A percentile compares a stretch with the other conserved stretches of the same genome.
Conservation (phyloP, 352 stramenopile species). For the Pythium dissimile region DNA sequence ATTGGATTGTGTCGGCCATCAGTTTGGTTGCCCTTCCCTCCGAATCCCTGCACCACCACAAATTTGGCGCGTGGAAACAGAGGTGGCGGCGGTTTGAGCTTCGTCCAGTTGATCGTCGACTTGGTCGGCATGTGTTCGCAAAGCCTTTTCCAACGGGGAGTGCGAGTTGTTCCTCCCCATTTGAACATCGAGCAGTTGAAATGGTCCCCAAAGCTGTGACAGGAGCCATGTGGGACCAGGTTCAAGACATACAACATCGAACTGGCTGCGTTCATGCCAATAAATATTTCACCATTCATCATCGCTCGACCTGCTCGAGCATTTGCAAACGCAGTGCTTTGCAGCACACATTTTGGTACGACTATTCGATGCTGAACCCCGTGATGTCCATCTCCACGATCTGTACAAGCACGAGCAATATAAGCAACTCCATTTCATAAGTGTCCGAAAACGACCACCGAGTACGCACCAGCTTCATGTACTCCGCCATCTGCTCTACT, state of each 20-base stretch:
- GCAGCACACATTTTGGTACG: background rate
- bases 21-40: too few species aligned
- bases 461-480: slow-evolving; percentile 53
- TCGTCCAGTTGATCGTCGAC: background rate
- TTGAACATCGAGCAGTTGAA: too few species aligned
- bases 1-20: too few species aligned
- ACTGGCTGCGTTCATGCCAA: too few species aligned
- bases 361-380: slow-evolving; percentile 89
- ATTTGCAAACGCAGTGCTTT: slow-evolving; percentile 1
- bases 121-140: background rate
- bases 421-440: background rate
- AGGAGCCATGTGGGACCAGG: too few species aligned
- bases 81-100: background rate
- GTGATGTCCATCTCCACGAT: slow-evolving; percentile 98
- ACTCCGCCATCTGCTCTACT: slow-evolving; percentile 65
- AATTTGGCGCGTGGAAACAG: too few species aligned
- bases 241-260: too few species aligned
- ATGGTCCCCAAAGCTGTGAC: too few species aligned
- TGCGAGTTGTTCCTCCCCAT: too few species aligned
- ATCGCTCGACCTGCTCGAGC: slow-evolving; percentile 17
- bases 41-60: too few species aligned
- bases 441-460: background rate
- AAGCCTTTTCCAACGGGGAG: too few species aligned
- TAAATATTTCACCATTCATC: slow-evolving; percentile 16
- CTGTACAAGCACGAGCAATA: slow-evolving; percentile 15